phyloP scores from a whole-genome alignment of 1,284 basidiomycete genomes.

The Heliocybe sulcata region DNA sequence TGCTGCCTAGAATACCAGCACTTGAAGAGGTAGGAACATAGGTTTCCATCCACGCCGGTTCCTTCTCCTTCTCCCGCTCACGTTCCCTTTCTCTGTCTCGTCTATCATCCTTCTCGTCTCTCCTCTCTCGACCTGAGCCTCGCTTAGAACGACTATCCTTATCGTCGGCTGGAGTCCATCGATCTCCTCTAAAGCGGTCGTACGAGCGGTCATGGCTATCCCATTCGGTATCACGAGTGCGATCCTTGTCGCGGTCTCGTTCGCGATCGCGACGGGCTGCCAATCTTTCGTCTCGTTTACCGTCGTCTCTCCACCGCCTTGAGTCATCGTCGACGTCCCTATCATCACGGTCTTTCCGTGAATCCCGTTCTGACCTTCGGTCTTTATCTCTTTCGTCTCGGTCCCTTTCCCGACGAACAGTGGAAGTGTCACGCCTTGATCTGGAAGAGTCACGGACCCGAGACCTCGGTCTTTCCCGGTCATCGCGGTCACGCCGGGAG shows the following conservation, averaged over 20 bases:
- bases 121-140: slow-evolving; percentile 48
- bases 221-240: slow-evolving; percentile 23
- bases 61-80: slow-evolving; percentile 68
- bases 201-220: slow-evolving; percentile 25
- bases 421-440: slow-evolving; percentile 47
- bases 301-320: slow-evolving; percentile 70
- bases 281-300: slow-evolving; percentile 67
- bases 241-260: slow-evolving; percentile 22
- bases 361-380: slow-evolving; percentile 24
- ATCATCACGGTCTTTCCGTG: slow-evolving; percentile 24
- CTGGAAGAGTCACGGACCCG: slow-evolving; percentile 53
- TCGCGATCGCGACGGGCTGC: slow-evolving; percentile 49
- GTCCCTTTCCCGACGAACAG: slow-evolving; percentile 34
- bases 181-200: slow-evolving; percentile 37
- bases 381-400: slow-evolving; percentile 35
- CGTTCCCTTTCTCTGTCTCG: slow-evolving; percentile 25
- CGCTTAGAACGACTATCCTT: slow-evolving; percentile 57
- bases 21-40: slow-evolving; percentile 58
- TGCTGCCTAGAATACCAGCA: slow-evolving; percentile 57
- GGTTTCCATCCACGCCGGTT: slow-evolving; percentile 91
- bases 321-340: slow-evolving; percentile 49
- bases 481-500: slow-evolving; percentile 50
- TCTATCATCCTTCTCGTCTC: slow-evolving; percentile 46
- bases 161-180: slow-evolving; percentile 57
- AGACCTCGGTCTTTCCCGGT: slow-evolving; percentile 51